Evolutionary conservation across 208 protist genomes (phyloP).

Genomic region (Leishmania major): DNA sequence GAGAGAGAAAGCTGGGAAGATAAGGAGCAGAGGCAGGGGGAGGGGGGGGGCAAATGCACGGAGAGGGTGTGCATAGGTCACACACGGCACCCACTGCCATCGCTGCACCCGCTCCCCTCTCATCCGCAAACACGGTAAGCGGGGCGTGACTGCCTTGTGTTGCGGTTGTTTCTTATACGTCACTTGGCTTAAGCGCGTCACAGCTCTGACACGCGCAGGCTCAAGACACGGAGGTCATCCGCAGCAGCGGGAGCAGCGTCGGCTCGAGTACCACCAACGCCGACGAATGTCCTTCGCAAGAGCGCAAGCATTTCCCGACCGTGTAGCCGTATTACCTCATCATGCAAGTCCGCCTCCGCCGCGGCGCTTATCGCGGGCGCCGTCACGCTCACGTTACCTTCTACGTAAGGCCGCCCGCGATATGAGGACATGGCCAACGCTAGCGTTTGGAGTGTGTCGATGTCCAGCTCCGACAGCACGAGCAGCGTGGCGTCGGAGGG

Average conservation of each 20-base stretch:
- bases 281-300: constrained; percentile 9
- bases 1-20: no score
- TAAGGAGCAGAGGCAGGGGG: not conserved
- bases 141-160: not conserved
- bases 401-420: not conserved
- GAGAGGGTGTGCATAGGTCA: not conserved
- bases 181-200: not conserved
- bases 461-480: constrained; percentile 21
- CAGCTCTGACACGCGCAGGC: not conserved
- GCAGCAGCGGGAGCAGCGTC: not conserved
- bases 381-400: not conserved
- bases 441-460: constrained; percentile 24
- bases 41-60: no score
- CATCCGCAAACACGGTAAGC: not conserved
- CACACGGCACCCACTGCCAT: not conserved
- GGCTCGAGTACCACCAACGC: not conserved
- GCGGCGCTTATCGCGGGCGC: not conserved
- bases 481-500: constrained; percentile 14
- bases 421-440: constrained; percentile 50
- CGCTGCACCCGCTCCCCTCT: not conserved
- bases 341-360: constrained; percentile 39
- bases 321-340: constrained; percentile 66
- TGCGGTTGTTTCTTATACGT: no score
- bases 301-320: constrained; percentile 42
- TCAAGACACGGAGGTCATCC: not conserved